phyloP scores from a whole-genome alignment of 306 rosid genomes.

The Pyrus bretschneideri region DNA sequence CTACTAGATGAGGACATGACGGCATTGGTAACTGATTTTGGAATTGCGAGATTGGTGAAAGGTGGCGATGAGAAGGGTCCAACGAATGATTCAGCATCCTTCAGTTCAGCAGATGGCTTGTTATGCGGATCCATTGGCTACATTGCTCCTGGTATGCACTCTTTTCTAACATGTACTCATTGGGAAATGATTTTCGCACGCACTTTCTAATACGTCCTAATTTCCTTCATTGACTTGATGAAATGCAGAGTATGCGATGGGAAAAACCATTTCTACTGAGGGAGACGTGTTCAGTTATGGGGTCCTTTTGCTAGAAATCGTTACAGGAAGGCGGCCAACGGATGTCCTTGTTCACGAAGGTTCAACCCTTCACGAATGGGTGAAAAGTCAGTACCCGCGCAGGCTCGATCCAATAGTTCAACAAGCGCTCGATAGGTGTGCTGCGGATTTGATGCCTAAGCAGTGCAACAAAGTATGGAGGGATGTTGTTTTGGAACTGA shows the following conservation, averaged over 20 bases:
- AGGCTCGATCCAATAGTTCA: constrained; percentile 50
- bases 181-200: not conserved
- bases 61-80: constrained; percentile 22
- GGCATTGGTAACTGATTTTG: constrained; percentile 87
- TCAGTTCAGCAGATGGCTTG: constrained; percentile 67
- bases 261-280: constrained; percentile 57
- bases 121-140: constrained; percentile 84
- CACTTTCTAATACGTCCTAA: not conserved
- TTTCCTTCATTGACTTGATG: constrained; percentile 5
- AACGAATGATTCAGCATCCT: constrained; percentile 31
- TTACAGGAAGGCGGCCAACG: constrained; percentile 68
- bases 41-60: constrained; percentile 67
- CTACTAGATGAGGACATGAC: constrained; percentile 76
- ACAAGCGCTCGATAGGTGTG: constrained; percentile 41
- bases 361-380: constrained; percentile 74
- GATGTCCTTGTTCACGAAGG: constrained; percentile 60
- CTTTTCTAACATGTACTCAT: not conserved
- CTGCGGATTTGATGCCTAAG: constrained; percentile 20
- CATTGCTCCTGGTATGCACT: constrained; percentile 78
- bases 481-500: constrained; percentile 57
- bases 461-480: constrained; percentile 28
- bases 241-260: constrained; percentile 76
- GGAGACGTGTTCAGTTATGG: constrained; percentile 90
- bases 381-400: constrained; percentile 55
- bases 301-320: constrained; percentile 62